A percentile compares a stretch with the other conserved stretches of the same genome.
These are phyloP conservation scores for Hericium erinaceus DNA, from an alignment of 768 basidiomycete genomes.

Conservation along the genomic window DNA sequence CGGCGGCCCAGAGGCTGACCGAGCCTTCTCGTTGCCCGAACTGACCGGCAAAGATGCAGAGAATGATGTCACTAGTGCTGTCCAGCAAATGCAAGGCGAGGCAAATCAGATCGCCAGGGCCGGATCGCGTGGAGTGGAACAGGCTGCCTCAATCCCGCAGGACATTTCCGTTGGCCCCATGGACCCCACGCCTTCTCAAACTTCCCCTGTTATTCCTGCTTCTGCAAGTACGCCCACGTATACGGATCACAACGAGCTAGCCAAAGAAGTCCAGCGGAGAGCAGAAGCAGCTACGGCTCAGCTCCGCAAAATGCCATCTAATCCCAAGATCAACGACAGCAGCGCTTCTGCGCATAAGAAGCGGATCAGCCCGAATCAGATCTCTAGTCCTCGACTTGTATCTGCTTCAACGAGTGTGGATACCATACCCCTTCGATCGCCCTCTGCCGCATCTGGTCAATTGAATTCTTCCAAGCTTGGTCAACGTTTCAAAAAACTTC, in stretches of 20 bases:
- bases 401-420: constrained; percentile 31
- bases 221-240: not conserved
- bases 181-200: not conserved
- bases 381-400: constrained; percentile 30
- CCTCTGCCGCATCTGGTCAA: constrained; percentile 16
- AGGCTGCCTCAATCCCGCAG: not conserved
- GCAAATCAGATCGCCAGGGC: not conserved
- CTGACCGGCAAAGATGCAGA: not conserved
- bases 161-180: not conserved
- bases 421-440: constrained; percentile 21
- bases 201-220: not conserved
- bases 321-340: constrained; percentile 21
- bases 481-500: constrained; percentile 62
- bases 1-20: constrained; percentile 36
- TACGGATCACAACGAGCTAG: constrained; percentile 10
- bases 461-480: constrained; percentile 46
- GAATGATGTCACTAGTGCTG: not conserved
- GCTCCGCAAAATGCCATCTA: constrained; percentile 32
- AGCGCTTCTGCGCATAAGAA: constrained; percentile 15
- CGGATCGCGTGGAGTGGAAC: not conserved
- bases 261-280: constrained; percentile 10
- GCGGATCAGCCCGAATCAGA: constrained; percentile 28
- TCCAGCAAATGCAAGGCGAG: not conserved
- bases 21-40: constrained; percentile 23
- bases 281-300: constrained; percentile 29